phyloP scores from a whole-genome alignment of 2,329 filamentous ascomycete species.

The Chaetomiaceae sp. region DNA sequence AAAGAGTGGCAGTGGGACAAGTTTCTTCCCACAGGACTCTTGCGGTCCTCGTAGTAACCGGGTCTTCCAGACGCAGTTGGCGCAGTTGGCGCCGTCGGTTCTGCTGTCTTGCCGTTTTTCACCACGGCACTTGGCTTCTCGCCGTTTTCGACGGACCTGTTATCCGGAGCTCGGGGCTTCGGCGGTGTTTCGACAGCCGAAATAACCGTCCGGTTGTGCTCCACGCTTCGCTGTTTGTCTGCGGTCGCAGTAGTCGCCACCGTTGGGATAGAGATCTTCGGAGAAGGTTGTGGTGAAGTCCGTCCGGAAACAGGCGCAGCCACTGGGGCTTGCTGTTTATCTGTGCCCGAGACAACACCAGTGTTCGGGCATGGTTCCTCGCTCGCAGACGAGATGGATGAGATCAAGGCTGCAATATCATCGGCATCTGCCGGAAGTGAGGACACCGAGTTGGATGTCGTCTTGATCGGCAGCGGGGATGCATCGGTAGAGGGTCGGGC shows the following conservation, averaged over 20 bases:
- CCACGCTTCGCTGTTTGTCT: background rate
- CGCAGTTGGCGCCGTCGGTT: background rate
- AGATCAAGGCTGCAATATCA: slow-evolving; percentile 23
- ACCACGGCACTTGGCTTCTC: background rate
- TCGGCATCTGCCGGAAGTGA: slow-evolving; percentile 18
- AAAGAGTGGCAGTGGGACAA: background rate
- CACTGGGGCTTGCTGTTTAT: background rate
- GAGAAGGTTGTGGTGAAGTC: background rate
- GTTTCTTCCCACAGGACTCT: background rate
- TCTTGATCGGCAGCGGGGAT: background rate
- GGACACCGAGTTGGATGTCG: background rate
- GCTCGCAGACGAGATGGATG: slow-evolving; percentile 16
- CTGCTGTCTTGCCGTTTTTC: background rate
- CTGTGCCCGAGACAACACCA: background rate
- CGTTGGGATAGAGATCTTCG: background rate
- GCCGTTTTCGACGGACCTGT: background rate
- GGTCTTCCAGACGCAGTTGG: background rate
- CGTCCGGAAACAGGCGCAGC: background rate
- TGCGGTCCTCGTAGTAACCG: background rate
- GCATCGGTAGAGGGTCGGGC: background rate
- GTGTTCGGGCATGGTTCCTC: background rate
- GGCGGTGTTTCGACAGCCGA: background rate
- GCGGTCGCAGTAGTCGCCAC: background rate
- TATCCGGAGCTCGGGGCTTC: background rate
- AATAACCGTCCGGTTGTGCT: background rate